Evolutionary conservation across 805 yeast species (phyloP).

Genomic region (Ogataea zsoltii): DNA sequence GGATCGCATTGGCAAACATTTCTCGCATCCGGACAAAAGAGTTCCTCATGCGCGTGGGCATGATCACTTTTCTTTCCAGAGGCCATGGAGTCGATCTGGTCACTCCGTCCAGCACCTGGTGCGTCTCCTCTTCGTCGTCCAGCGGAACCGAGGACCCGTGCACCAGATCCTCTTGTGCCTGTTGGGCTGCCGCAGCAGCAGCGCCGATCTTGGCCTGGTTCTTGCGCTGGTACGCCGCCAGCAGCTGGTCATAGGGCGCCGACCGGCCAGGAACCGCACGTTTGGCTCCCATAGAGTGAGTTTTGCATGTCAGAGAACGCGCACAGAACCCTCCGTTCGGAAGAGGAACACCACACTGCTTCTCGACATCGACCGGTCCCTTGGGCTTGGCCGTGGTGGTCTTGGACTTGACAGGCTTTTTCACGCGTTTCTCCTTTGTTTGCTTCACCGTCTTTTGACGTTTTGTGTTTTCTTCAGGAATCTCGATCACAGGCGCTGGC

Average conservation of each 20-base stretch:
- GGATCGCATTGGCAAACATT: constrained; percentile 84
- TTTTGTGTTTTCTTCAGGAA: neutral
- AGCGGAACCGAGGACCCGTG: constrained; percentile 49
- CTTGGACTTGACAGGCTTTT: constrained; percentile 37
- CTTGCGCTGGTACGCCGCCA: constrained; percentile 87
- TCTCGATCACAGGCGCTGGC: constrained; percentile 10
- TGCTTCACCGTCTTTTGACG: constrained; percentile 17
- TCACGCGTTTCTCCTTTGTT: constrained; percentile 36
- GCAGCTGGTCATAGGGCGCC: constrained; percentile 84
- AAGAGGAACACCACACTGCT: constrained; percentile 93
- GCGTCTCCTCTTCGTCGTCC: constrained; percentile 91
- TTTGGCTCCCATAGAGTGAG: constrained; percentile 98
- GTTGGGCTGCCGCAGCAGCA: constrained; percentile 76
- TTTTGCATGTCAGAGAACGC: constrained; percentile 92
- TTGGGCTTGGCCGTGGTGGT: constrained; percentile 54
- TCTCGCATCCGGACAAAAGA: constrained; percentile 86
- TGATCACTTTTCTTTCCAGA: constrained; percentile 68
- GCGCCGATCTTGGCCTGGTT: constrained; percentile 90
- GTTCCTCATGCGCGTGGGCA: constrained; percentile 71
- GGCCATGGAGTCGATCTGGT: constrained; percentile 80
- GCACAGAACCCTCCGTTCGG: constrained; percentile 97
- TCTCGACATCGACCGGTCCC: constrained; percentile 88
- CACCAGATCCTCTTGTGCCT: constrained; percentile 65
- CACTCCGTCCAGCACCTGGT: constrained; percentile 87
- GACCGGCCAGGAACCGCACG: constrained; percentile 93